These are phyloP conservation scores for Rutidosis leptorrhynchoides DNA, from an alignment of 129 eudicot genomes.

Conservation along the genomic window DNA sequence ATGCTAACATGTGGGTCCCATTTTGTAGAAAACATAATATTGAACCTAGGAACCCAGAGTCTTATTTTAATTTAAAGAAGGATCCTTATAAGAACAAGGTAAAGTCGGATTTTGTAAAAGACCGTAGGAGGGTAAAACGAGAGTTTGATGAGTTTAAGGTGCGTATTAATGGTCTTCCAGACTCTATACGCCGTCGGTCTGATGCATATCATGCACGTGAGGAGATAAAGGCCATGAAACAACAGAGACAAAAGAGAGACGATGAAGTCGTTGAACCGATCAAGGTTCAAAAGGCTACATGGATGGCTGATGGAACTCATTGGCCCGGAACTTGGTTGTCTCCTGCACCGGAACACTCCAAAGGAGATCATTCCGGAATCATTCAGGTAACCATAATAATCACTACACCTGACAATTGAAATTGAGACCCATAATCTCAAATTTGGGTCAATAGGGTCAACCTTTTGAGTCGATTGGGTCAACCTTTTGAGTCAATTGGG, in stretches of 20 bases:
- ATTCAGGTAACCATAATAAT: conserved; percentile 51
- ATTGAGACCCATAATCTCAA: too few relatives aligned
- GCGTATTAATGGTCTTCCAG: conserved; percentile 79
- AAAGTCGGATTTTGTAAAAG: conserved; percentile 76
- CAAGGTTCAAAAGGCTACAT: conserved; percentile 81
- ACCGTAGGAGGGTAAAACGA: conserved; percentile 83
- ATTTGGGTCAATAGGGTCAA: too few relatives aligned
- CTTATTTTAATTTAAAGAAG: conserved; percentile 68
- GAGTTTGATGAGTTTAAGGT: conserved; percentile 96
- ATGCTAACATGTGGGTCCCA: conserved; percentile 91
- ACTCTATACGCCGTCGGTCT: conserved; percentile 87
- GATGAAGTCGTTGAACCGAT: conserved; percentile 64
- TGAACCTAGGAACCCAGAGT: conserved; percentile 91
- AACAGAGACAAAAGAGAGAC: conserved; percentile 64
- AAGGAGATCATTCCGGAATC: conserved; percentile 84
- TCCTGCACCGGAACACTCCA: conserved; percentile 68
- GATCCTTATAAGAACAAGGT: conserved; percentile 91
- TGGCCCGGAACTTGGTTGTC: conserved; percentile 87
- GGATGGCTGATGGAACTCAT: conserved; percentile 99
- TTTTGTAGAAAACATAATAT: conserved; percentile 86
- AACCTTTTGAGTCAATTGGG: too few relatives aligned
- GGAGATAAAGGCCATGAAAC: conserved; percentile 80
- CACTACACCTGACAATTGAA: too few relatives aligned
- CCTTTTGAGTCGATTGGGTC: too few relatives aligned
- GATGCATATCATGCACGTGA: conserved; percentile 96